A percentile compares a stretch with the other conserved stretches of the same genome.
phyloP scores from a whole-genome alignment of 148 eudicot genomes.

The Camellia granthamiana region DNA sequence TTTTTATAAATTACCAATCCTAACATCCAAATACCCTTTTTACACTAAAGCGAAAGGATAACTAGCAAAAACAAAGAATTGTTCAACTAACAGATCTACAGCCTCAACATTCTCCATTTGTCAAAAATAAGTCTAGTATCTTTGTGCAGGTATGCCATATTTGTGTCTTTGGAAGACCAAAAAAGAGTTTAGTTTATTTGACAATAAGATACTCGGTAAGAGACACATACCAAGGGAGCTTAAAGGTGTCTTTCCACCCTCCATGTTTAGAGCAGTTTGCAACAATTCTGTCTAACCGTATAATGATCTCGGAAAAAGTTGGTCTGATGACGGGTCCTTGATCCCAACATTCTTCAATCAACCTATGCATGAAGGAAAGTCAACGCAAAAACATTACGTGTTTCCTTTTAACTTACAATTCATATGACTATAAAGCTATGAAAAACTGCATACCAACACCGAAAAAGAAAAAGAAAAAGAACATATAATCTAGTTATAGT shows the following conservation, averaged over 20 bases:
- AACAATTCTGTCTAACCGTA: constrained; percentile 73
- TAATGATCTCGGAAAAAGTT: constrained; percentile 66
- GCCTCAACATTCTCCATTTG: background rate
- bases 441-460: background rate
- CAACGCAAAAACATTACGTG: constrained; percentile 2
- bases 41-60: constrained; percentile 2
- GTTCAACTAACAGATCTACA: background rate
- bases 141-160: too few relatives aligned
- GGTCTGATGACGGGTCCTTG: constrained; percentile 53
- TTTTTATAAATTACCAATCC: background rate
- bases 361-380: constrained; percentile 37
- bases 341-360: constrained; percentile 88
- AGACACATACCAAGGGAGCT: constrained; percentile 74
- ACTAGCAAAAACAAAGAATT: background rate
- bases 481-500: background rate
- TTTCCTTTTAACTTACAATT: background rate
- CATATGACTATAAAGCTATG: background rate
- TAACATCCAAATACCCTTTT: background rate
- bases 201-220: background rate
- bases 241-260: constrained; percentile 96
- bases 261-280: constrained; percentile 74
- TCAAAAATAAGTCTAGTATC: too few relatives aligned
- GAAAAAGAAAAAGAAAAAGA: background rate
- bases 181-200: background rate
- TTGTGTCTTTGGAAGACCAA: background rate